Conservation (phyloP, 129 eudicot genomes). For the Glebionis coronaria region DNA sequence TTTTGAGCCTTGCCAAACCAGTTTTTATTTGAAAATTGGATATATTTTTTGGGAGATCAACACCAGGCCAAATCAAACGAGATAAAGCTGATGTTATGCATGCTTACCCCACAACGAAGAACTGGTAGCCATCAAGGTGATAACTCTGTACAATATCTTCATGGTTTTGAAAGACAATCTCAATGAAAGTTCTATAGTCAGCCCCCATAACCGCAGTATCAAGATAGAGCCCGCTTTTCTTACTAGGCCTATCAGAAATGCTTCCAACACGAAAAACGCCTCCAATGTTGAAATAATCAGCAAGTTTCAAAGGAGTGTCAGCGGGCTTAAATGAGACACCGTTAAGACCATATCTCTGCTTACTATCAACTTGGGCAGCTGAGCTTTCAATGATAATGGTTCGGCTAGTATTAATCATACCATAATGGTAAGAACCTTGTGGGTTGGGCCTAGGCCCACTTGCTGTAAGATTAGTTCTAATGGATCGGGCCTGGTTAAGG, state of each 20-base stretch:
- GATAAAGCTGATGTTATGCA: background rate
- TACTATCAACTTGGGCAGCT: conserved; percentile 62
- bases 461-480: conserved; percentile 87
- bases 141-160: conserved; percentile 73
- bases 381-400: conserved; percentile 73
- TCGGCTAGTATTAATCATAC: conserved; percentile 64
- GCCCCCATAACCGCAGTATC: conserved; percentile 79
- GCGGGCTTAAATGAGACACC: conserved; percentile 66
- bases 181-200: conserved; percentile 70
- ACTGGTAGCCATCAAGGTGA: conserved; percentile 86
- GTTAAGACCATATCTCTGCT: conserved; percentile 83
- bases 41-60: background rate
- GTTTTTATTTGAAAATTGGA: too few relatives aligned
- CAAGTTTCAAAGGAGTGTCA: conserved; percentile 87
- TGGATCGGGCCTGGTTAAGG: conserved; percentile 83
- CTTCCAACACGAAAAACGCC: conserved; percentile 84
- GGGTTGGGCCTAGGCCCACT: conserved; percentile 99
- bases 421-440: conserved; percentile 96
- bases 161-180: conserved; percentile 69
- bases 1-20: too few relatives aligned
- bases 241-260: conserved; percentile 51
- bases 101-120: conserved; percentile 89
- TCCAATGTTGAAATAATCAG: conserved; percentile 73
- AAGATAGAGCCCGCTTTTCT: conserved; percentile 47
- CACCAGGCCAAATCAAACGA: background rate